Base-by-base conservation (phyloP, 2,329 filamentous ascomycete genomes). In the Lecanoromycetidae sp. region DNA sequence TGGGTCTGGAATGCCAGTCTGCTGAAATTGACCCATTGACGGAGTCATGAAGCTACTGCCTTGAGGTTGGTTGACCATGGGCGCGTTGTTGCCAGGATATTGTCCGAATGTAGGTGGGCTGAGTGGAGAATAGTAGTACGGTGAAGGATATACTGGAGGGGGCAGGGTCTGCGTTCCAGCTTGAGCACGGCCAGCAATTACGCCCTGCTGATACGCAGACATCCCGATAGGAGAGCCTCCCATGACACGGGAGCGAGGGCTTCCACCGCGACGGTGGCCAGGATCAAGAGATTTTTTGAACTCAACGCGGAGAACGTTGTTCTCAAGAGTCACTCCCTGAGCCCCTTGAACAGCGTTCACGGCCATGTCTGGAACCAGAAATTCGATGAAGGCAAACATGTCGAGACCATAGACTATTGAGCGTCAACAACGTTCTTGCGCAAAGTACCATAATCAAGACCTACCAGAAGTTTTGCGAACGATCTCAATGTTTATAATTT, bases 341-440 rank as follows among this genome's bases (percentile, higher is more conserved):
- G 39, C 39, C 23, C 36, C 29, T 20, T 39, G 38, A n/a, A 50
- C 43, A 22, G 51, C 53, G 26, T 30, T 20, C n/a, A 37, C 12
- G 13, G 53, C 51, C 39, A 49, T 43, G 6, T 49, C 45, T 13
- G 36, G 34, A 26, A 22, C 38, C 8, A 42, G 34, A 40, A 59
- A 66, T 38, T 63, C 57, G 36, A 66, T 50, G 44, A 64, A 66
- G 10, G 60, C 62, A 49, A 64, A 64, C 35, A 54, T 54, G 44
- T 60, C 58, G 35, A 57, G 55, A 38, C 58, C 56, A 10, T 51
- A 48, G n/a, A 54, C 60, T 63, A 33, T 4, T 30, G 10, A 37
- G 33, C 10, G 48, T 58, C 32, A 58, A 53, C 35, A 44, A n/a
- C 6, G 5, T 22, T 19, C 22, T 13, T 17, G 26, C 15, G 43